phyloP scores from a whole-genome alignment of 208 protist genomes.

The Borovskyia barvae region DNA sequence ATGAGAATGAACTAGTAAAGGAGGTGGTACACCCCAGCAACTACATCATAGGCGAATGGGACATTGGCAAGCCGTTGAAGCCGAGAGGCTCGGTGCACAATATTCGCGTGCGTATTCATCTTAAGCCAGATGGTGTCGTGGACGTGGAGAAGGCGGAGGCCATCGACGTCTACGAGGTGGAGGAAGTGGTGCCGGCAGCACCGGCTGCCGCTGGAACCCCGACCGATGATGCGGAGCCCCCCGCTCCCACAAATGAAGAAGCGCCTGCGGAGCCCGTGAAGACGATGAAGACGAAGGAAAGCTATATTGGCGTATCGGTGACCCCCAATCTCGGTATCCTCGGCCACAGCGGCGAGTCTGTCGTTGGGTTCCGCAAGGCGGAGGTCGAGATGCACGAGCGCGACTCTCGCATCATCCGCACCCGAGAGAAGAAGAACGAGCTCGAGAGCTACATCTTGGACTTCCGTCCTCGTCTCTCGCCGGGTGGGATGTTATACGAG shows the following conservation, averaged over 20 bases:
- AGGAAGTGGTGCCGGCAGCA: conserved; percentile 28
- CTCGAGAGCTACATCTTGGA: conserved; percentile 92
- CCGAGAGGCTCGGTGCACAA: conserved; percentile 40
- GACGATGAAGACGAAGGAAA: conserved; percentile 35
- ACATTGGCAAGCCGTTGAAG: conserved; percentile 41
- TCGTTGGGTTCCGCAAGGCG: conserved; percentile 55
- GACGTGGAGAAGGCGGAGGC: conserved; percentile 60
- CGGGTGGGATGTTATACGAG: conserved; percentile 63
- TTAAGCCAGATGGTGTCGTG: conserved; percentile 60
- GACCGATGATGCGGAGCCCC: conserved; percentile 25
- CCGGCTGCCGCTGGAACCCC: conserved; percentile 6
- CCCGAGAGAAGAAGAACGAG: conserved; percentile 87
- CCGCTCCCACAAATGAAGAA: conserved; percentile 34
- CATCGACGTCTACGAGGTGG: conserved; percentile 79
- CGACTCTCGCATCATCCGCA: conserved; percentile 63
- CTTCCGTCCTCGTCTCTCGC: conserved; percentile 56
- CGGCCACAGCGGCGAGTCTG: conserved; percentile 40
- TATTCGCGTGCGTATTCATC: conserved; percentile 64
- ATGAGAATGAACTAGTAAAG: conserved; percentile 43
- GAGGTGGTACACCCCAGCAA: conserved; percentile 28
- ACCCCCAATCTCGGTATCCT: conserved; percentile 52
- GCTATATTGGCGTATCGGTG: conserved; percentile 46
- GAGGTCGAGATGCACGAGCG: conserved; percentile 80
- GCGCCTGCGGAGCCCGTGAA: conserved; percentile 4
- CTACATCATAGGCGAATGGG: conserved; percentile 76